Conservation (phyloP, 2,329 filamentous ascomycete species). For the Diaporthe ampelina region DNA sequence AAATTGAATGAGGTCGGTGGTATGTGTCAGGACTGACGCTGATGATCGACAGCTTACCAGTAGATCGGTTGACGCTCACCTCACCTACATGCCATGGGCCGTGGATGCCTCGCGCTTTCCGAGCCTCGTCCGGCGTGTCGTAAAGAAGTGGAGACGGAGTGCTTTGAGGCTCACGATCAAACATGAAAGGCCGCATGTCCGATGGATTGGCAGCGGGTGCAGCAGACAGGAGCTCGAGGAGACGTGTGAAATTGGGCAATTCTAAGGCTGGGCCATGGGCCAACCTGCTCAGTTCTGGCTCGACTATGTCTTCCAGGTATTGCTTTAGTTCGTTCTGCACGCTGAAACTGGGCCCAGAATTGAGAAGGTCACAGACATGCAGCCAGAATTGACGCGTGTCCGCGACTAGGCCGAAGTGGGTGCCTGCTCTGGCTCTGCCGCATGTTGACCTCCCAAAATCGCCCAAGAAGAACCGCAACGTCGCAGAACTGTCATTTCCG, state of each 20-base stretch:
- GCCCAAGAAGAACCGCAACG: neutral
- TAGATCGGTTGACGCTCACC: neutral
- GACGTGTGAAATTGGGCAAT: neutral
- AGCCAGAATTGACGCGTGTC: neutral
- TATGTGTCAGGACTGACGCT: neutral
- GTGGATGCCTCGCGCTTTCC: neutral
- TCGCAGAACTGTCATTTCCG: neutral
- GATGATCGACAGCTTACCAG: neutral
- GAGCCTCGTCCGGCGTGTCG: neutral
- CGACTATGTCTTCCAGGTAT: neutral
- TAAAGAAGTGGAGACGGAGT: neutral
- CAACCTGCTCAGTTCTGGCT: conserved; percentile 2
- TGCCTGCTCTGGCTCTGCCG: neutral
- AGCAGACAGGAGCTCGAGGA: neutral
- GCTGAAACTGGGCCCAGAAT: too few relatives aligned
- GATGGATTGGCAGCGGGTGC: neutral
- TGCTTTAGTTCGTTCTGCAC: neutral
- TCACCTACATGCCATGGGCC: neutral
- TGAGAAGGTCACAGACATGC: neutral
- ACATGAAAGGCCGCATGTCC: neutral
- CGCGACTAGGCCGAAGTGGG: neutral
- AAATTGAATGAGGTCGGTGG: neutral
- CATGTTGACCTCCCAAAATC: conserved; percentile 10
- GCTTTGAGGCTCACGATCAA: neutral
- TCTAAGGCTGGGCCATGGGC: neutral